Base-by-base conservation (phyloP, 192 early-diverging fungal genomes). In the Podila clonocystis region DNA sequence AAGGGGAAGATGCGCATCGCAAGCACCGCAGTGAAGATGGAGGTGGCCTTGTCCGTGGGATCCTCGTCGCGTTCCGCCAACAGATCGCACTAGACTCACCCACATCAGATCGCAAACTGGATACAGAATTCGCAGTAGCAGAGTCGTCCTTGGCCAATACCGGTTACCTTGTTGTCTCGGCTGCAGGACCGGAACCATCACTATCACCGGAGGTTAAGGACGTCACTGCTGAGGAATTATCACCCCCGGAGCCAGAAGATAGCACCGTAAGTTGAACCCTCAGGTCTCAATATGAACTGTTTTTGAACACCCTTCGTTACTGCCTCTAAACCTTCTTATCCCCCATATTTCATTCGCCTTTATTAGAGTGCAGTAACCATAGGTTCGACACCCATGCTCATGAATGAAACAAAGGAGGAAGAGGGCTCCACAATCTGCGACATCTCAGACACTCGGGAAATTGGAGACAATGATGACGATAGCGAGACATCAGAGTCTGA, bases 21-120 rank as follows among this genome's bases (percentile, higher is more conserved):
- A 78, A 71, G 36, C 48, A 71, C n/a, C 68, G 48, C n/a, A 78
- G 68, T 26, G 75, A 78, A 29, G 70, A 71, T 50, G 68, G 68
- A 45, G 29, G 58, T 33, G 61, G 75, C 22, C 64, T 67, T 19
- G 75, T 78, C n/a, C 63, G 58, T 62, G 75, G 55, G 30, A 59
- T 78, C 59, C 24, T 78, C 48, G 50, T 55, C 15, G 75, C 34
- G 26, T 63, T 78, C 26, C 75, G 75, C 45, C 68, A 78, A 41
- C 61, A 36, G 38, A 67, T 65, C 15, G 76, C 67, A 22, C 59
- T 72, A 7, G 76, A 72, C 36, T 67, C 65, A 9, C 61, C 65
- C 48, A 34, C 12, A 19, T 24, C 45, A 36, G 28, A 45, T 34
- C 5, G 29, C 17, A n/a, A 55, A 22, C 8, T 55, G 52, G 64